Base-by-base conservation (phyloP, 2,329 filamentous ascomycete genomes). In the Chaetomium olivaceum region DNA sequence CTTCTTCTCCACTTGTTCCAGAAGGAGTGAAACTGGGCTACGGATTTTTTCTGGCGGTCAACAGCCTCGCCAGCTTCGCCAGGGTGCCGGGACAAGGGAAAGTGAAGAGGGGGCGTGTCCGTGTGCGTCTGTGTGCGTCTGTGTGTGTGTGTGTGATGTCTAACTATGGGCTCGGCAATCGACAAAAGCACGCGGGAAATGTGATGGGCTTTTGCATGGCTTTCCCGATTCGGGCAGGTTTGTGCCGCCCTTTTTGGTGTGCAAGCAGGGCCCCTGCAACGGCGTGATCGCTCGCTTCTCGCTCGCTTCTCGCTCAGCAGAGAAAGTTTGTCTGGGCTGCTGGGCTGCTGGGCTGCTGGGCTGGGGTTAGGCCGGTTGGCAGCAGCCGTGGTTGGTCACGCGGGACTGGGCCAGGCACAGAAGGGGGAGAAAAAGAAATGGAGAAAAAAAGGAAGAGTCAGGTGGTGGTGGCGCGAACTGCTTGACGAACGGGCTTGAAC, bases 171-270 rank as follows among this genome's bases (percentile, higher is more conserved):
- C 14, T 54, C 51, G 51, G 51, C 51, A 54, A 54, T 54, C 51
- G 51, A 54, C 14, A 54, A 29, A 54, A 54, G 23, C 51, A 54
- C 51, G 51, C 51, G 51, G 27, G 27, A 54, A 54, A 29, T 54
- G 51, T 54, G 51, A 54, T 31, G 25, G 25, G 25, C 31, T 25
- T 25, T 29, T 27, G 21, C 6, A 23, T 29, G 25, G 23, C n/a
- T 54, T 51, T 29, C 16, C 25, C 46, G 46, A 48, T 48, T 48
- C 46, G 46, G 46, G 46, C 9, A 23, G 46, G 46, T 43, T 43
- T 43, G 39, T 43, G 39, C 39, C 16, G 27, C 27, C 27, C n/a
- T n/a, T n/a, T 39, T 36, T 36, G 39, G 39, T n/a, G 39, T n/a
- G 39, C 39, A 19, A 43, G 39, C 39, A 19, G 39, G 16, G 39